A percentile compares a stretch with the other conserved stretches of the same genome.
Conservation (phyloP, 192 early-diverging fungal species). For the Radiomyces spectabilis region DNA sequence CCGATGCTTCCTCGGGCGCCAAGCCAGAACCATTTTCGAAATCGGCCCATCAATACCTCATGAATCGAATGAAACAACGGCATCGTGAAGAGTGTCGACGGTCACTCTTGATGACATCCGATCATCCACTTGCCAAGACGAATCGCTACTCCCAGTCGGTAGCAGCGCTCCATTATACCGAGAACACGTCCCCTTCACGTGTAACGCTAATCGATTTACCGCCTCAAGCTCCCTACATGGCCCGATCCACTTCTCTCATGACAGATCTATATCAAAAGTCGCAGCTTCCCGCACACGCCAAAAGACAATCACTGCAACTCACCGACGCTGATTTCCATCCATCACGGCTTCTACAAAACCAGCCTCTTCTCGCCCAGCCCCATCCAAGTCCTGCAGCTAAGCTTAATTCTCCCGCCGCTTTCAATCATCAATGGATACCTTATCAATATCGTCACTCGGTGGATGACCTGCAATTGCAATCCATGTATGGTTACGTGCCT, state of each 20-base stretch:
- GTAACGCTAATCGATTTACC: not conserved
- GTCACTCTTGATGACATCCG: not conserved
- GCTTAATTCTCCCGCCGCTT: not conserved
- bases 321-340: not conserved
- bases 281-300: not conserved
- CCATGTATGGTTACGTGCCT: too few species aligned
- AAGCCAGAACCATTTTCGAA: too few species aligned
- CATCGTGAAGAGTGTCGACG: not conserved
- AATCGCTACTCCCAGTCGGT: not conserved
- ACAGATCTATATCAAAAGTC: not conserved
- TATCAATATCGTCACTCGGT: too few species aligned
- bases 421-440: not conserved
- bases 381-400: not conserved
- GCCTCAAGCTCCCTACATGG: not conserved
- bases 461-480: too few species aligned
- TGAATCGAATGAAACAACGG: slow-evolving; percentile 1
- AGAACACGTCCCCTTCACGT: not conserved
- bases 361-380: too few species aligned
- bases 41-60: not conserved
- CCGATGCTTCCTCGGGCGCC: too few species aligned
- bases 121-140: not conserved
- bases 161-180: not conserved
- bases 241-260: not conserved
- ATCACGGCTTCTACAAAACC: not conserved
- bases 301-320: not conserved